Conservation (phyloP, 768 basidiomycete species). For the Russula brevipes region DNA sequence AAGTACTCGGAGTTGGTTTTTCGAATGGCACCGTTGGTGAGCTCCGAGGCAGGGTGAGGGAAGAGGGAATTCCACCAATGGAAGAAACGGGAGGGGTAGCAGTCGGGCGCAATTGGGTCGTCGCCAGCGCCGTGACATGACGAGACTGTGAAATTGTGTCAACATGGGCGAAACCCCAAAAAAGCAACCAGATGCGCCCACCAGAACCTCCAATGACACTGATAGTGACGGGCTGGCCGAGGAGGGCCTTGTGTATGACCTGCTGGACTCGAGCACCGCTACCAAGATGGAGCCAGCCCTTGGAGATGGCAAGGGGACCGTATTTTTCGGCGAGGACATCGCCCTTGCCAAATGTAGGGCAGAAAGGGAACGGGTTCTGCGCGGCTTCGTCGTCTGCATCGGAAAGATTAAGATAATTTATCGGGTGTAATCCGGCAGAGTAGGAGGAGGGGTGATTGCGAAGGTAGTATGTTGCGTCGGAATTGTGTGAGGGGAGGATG, state of each 20-base stretch:
- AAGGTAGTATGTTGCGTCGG: constrained; percentile 27
- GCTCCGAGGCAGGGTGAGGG: constrained; percentile 94
- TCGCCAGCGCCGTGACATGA: constrained; percentile 92
- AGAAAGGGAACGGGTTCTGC: constrained; percentile 83
- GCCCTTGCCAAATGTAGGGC: constrained; percentile 78
- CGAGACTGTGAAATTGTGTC: constrained; percentile 53
- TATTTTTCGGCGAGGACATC: constrained; percentile 78
- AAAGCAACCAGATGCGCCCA: constrained; percentile 35
- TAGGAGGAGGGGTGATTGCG: constrained; percentile 28
- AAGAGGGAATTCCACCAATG: constrained; percentile 98
- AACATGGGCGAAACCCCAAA: background rate
- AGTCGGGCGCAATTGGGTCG: constrained; percentile 74
- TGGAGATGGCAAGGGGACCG: constrained; percentile 65
- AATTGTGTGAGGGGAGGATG: constrained; percentile 37
- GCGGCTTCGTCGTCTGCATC: constrained; percentile 36
- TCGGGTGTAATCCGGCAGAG: constrained; percentile 50
- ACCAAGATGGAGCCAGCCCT: constrained; percentile 71
- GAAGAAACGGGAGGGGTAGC: constrained; percentile 95
- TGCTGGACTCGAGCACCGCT: constrained; percentile 79
- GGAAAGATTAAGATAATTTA: constrained; percentile 76
- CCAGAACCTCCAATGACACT: constrained; percentile 86
- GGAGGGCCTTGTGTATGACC: constrained; percentile 75
- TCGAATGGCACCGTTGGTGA: constrained; percentile 95
- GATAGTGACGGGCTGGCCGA: constrained; percentile 84
- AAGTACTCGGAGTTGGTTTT: constrained; percentile 92